These are phyloP conservation scores for Ganoderma multipileum DNA, from an alignment of 1,284 basidiomycete genomes.

Conservation along the genomic window DNA sequence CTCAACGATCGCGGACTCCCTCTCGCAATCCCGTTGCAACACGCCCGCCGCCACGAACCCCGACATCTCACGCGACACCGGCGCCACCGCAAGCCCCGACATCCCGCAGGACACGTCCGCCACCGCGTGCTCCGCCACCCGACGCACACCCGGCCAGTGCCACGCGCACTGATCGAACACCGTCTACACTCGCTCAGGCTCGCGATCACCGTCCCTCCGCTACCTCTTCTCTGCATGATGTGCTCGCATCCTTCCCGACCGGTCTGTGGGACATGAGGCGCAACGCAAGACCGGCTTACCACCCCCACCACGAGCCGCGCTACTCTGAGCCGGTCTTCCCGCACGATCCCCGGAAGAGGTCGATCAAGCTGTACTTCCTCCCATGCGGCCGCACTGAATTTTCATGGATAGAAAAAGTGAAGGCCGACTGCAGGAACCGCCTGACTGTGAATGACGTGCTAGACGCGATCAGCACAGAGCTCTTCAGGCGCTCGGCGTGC, in stretches of 20 bases:
- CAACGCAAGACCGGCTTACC: constrained; percentile 7
- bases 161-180: not conserved
- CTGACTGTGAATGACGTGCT: constrained; percentile 15
- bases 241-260: constrained; percentile 11
- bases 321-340: constrained; percentile 14
- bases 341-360: not conserved
- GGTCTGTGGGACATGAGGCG: constrained; percentile 14
- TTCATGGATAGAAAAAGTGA: constrained; percentile 6
- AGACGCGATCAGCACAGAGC: constrained; percentile 12
- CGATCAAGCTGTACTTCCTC: constrained; percentile 10
- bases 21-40: not conserved
- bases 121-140: not conserved
- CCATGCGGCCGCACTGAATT: constrained; percentile 16
- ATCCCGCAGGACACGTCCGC: not conserved
- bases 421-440: not conserved
- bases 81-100: not conserved
- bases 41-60: not conserved
- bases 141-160: not conserved
- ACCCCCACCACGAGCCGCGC: constrained; percentile 7
- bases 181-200: not conserved
- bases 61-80: not conserved
- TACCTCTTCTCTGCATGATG: not conserved
- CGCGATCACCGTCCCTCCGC: not conserved
- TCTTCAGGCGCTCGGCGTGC: constrained; percentile 11
- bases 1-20: not conserved